Percentiles rank a stretch among this genome's conserved stretches.
Conservation (phyloP, 2,329 filamentous ascomycete genomes). For the Hortaea werneckii region DNA sequence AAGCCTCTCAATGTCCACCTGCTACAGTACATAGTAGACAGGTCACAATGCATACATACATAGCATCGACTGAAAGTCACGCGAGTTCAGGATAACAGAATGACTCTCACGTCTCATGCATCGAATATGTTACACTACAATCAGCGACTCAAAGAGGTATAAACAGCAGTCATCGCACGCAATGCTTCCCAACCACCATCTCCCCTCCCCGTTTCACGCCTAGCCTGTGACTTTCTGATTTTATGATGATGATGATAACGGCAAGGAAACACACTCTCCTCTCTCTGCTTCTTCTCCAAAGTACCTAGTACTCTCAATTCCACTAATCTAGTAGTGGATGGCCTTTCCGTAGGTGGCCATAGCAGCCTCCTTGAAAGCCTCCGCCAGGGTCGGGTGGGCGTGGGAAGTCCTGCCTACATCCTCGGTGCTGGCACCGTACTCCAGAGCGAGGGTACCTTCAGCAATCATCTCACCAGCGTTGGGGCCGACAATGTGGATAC, state of each 20-base stretch:
- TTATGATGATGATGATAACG: no score
- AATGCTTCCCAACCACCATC: neutral
- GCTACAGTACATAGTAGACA: no score
- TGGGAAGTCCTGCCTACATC: constrained; percentile 92
- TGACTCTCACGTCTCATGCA: neutral
- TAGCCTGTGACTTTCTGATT: neutral
- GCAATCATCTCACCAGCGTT: constrained; percentile 99
- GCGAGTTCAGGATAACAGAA: no score
- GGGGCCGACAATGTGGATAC: constrained; percentile 91
- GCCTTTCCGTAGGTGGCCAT: constrained; percentile 95
- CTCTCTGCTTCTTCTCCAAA: neutral
- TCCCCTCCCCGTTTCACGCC: no score
- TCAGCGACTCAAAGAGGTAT: neutral
- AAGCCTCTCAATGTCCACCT: no score
- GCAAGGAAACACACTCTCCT: neutral
- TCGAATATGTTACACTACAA: neutral
- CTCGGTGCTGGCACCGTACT: constrained; percentile 93
- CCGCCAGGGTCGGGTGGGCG: constrained; percentile 88
- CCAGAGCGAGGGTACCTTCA: constrained; percentile 85
- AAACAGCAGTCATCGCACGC: neutral
- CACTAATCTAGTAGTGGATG: constrained; percentile 74
- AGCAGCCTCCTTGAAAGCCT: constrained; percentile 99
- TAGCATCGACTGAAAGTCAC: no score
- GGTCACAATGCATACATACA: no score
- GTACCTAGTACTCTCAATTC: no score